Evolutionary conservation across 2,329 filamentous ascomycete species (phyloP), one percentile per base, ranked within the genome.

Genomic region (Didymella segeticola): DNA sequence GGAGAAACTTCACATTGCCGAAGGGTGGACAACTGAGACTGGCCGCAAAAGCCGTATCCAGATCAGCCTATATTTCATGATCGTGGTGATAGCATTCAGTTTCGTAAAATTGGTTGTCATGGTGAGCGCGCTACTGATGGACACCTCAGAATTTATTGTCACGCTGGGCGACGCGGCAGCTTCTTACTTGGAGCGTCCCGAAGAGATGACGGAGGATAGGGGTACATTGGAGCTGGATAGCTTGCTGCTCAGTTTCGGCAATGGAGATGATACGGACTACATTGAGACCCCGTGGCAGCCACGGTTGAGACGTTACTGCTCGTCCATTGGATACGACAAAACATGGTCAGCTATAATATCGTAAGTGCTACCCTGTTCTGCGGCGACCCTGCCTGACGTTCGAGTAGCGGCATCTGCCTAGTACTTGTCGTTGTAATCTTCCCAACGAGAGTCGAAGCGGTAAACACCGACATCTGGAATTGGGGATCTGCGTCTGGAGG

Each of bases 81-180:
- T 57, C 3, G 50, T 60, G 12, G 62, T 68, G 15, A 56, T 62
- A 8, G 27, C 53, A 2, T 62, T 47, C 49, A 67, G 68, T 30
- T 12, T 47, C 8, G 12, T 63, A 22, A 68, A 69, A 31, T 31
- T 61, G 1, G 15, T 29, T 5, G 45, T 49, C 22, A 66, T 69
- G 54, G 2, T 62, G 1, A 53, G 25, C 8, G 49, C 57, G 4
- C 33, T 62, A 2, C 22, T 51, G 7, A 56, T 37, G 19, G 54
- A 62, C 10, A n/a, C 30, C 5, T 45, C 46, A 6, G 41, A 53
- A 5, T 61, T 60, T 11, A 15, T 66, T 1, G 57, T 69, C 11
- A 69, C 63, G 0, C n/a, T 62, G 0, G 64, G 64, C 10, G 66
- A 69, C 19, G 58, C 57, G 1, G 43, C 50, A 4, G 59, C 56